These are phyloP conservation scores for Amylostereum chailletii DNA, from an alignment of 1,284 basidiomycete genomes.

Conservation along the genomic window DNA sequence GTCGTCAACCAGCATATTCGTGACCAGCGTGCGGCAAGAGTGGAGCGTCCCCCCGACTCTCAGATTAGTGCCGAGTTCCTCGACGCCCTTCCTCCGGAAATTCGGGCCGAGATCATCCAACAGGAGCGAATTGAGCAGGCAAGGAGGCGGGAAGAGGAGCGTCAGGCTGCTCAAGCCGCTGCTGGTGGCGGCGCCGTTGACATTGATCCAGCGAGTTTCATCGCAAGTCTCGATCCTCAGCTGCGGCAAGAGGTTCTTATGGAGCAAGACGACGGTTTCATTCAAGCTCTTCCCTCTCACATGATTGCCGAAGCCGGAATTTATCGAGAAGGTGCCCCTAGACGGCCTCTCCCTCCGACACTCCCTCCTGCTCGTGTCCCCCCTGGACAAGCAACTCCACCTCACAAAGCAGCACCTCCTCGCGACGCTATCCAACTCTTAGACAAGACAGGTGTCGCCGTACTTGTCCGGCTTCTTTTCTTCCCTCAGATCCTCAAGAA, in stretches of 20 bases:
- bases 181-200: slow-evolving; percentile 48
- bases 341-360: slow-evolving; percentile 25
- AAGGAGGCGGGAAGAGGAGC: slow-evolving; percentile 45
- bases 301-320: slow-evolving; percentile 76
- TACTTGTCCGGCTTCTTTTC: slow-evolving; percentile 89
- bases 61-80: slow-evolving; percentile 94
- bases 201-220: slow-evolving; percentile 81
- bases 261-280: slow-evolving; percentile 79
- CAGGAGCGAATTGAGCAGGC: slow-evolving; percentile 84
- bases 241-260: slow-evolving; percentile 81
- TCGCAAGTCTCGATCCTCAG: slow-evolving; percentile 79
- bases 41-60: slow-evolving; percentile 70
- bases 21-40: slow-evolving; percentile 72
- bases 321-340: slow-evolving; percentile 44
- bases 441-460: slow-evolving; percentile 86
- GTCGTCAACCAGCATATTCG: slow-evolving; percentile 96
- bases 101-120: slow-evolving; percentile 94
- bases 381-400: no score
- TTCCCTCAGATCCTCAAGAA: slow-evolving; percentile 91
- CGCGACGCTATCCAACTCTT: slow-evolving; percentile 92
- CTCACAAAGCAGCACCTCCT: slow-evolving; percentile 36
- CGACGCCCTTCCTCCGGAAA: slow-evolving; percentile 91
- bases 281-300: slow-evolving; percentile 72
- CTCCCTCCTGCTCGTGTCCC: slow-evolving; percentile 25
- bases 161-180: slow-evolving; percentile 24